Percentiles rank a stretch among this genome's conserved stretches.
Conservation (phyloP, 2,329 filamentous ascomycete genomes). For the Cytospora schulzeri region DNA sequence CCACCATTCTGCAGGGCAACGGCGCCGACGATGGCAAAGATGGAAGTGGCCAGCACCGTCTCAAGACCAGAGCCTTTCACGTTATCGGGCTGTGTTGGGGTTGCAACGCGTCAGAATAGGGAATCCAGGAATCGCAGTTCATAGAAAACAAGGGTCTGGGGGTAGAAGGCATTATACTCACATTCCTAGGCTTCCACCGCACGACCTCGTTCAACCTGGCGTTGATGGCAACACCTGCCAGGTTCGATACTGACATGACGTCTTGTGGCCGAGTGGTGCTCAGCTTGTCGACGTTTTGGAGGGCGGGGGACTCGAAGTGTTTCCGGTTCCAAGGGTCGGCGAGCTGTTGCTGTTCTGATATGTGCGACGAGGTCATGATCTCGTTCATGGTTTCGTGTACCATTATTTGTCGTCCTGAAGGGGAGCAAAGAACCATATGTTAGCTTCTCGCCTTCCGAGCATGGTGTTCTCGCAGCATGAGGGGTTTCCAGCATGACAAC, state of each 20-base stretch:
- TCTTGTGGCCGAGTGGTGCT: constrained; percentile 60
- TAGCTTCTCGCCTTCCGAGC: not conserved
- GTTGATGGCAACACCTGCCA: constrained; percentile 68
- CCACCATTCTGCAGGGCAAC: constrained; percentile 86
- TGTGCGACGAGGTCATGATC: constrained; percentile 31
- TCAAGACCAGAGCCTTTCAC: constrained; percentile 73
- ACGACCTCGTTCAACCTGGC: constrained; percentile 75
- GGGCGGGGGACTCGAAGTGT: constrained; percentile 70
- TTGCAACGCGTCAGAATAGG: constrained; percentile 1
- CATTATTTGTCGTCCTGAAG: constrained; percentile 34
- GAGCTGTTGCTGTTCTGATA: constrained; percentile 14
- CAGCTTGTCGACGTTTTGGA: constrained; percentile 76
- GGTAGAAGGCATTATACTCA: constrained; percentile 46
- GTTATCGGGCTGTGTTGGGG: constrained; percentile 60
- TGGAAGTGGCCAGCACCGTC: constrained; percentile 71
- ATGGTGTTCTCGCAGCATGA: not conserved
- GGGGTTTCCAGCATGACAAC: not conserved
- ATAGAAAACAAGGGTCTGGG: not conserved
- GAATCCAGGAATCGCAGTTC: constrained; percentile 1
- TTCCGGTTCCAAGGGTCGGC: constrained; percentile 50
- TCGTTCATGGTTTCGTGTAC: constrained; percentile 33
- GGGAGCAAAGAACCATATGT: not conserved
- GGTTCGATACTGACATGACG: constrained; percentile 63
- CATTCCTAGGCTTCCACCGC: constrained; percentile 85
- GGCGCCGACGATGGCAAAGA: constrained; percentile 87